Evolutionary conservation across 345 rosid genomes (phyloP).

Genomic region (Syzygium aqueum): DNA sequence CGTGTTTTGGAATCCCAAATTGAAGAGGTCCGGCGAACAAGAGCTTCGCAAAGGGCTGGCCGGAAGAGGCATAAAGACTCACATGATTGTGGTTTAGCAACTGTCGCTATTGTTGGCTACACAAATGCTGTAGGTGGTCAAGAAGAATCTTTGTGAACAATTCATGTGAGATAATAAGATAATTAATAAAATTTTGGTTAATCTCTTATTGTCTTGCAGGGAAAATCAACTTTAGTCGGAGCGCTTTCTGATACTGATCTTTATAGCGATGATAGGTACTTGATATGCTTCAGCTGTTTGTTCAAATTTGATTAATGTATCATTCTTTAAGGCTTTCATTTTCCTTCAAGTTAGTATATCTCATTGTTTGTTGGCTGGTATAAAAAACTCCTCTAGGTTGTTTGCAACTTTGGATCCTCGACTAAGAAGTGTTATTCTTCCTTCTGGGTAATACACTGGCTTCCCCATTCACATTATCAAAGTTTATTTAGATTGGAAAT

Average conservation of each 20-base stretch:
- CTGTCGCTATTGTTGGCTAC: constrained; percentile 94
- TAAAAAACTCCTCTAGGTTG: constrained; percentile 35
- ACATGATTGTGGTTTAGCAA: constrained; percentile 41
- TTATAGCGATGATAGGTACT: constrained; percentile 77
- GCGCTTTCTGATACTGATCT: constrained; percentile 62
- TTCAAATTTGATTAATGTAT: background rate
- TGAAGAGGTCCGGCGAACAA: constrained; percentile 77
- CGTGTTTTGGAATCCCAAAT: constrained; percentile 56
- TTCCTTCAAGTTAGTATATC: background rate
- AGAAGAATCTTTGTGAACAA: background rate
- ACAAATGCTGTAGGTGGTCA: constrained; percentile 81
- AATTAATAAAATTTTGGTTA: background rate
- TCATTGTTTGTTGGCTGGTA: background rate
- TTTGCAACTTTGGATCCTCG: constrained; percentile 85
- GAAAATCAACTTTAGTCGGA: constrained; percentile 81
- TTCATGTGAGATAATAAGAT: background rate
- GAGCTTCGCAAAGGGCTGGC: constrained; percentile 78
- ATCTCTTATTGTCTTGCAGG: constrained; percentile 29
- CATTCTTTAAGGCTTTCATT: background rate
- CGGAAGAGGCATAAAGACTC: constrained; percentile 54
- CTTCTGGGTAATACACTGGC: constrained; percentile 48
- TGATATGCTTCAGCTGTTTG: background rate
- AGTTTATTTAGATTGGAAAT: background rate
- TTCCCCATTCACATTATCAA: background rate
- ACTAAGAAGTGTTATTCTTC: constrained; percentile 57